Evolutionary conservation across 805 yeast genomes (phyloP).

Genomic region (Teunomyces tritomae): DNA sequence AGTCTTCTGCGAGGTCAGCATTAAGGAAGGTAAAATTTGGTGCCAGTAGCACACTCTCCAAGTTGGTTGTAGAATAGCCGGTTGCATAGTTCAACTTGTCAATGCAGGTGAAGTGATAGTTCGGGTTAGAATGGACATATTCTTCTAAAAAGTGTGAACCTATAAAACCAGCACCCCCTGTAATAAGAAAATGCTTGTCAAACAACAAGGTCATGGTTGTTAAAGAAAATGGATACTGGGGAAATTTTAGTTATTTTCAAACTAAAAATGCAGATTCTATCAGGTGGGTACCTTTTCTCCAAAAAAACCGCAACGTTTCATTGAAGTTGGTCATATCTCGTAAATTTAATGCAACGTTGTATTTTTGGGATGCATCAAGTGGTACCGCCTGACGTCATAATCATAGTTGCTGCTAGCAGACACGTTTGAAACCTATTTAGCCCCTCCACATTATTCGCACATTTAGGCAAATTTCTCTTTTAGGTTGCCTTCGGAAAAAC

Average conservation of each 20-base stretch:
- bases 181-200: conserved; percentile 34
- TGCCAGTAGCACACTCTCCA: conserved; percentile 7
- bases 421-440: neutral
- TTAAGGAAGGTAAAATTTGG: conserved; percentile 22
- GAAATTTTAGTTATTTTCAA: neutral
- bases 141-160: conserved; percentile 47
- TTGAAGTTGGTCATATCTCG: neutral
- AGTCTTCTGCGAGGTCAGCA: conserved; percentile 37
- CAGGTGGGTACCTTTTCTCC: neutral
- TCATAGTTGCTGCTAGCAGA: neutral
- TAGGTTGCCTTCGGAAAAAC: neutral
- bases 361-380: neutral
- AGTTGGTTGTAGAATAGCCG: conserved; percentile 22
- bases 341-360: conserved; percentile 10
- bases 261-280: neutral
- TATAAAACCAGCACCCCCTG: conserved; percentile 60
- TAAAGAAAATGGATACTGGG: neutral
- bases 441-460: neutral
- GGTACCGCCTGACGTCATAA: neutral
- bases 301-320: conserved; percentile 1
- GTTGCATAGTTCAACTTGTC: conserved; percentile 50
- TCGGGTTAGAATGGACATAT: conserved; percentile 27
- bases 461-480: neutral
- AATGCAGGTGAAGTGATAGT: conserved; percentile 38
- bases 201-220: neutral